Percentiles rank a stretch among this genome's conserved stretches.
phyloP scores from a whole-genome alignment of 116 monocot genomes.

The Papilionanthe hybrid region DNA sequence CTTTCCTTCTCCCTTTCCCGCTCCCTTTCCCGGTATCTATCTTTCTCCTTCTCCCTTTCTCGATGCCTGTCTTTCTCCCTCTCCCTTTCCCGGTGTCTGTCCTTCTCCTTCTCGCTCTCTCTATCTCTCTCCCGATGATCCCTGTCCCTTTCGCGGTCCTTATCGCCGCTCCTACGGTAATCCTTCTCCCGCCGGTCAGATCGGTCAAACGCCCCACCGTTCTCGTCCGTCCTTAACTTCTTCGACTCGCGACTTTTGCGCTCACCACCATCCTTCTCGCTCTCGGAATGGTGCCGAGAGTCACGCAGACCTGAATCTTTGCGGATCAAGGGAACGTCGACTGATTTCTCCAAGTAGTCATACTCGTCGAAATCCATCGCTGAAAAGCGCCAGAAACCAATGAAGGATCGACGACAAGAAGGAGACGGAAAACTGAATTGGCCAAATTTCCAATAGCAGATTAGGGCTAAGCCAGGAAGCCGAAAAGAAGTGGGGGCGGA shows the following conservation, averaged over 20 bases:
- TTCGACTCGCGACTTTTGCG: constrained; percentile 2
- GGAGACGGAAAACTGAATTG: neutral
- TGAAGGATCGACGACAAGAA: neutral
- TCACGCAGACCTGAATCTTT: constrained; percentile 9
- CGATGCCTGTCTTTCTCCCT: constrained; percentile 11
- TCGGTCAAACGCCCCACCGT: constrained; percentile 11
- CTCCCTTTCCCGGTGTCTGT: constrained; percentile 13
- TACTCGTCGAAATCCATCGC: constrained; percentile 37
- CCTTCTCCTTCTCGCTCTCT: constrained; percentile 14
- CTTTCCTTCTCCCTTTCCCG: constrained; percentile 2
- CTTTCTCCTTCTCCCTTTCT: constrained; percentile 16
- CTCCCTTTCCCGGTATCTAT: neutral
- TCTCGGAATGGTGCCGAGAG: constrained; percentile 3
- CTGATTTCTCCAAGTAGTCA: constrained; percentile 28
- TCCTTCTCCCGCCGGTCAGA: constrained; percentile 14
- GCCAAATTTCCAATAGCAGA: neutral
- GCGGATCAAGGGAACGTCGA: constrained; percentile 10
- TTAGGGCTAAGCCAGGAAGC: neutral
- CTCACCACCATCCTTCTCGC: neutral
- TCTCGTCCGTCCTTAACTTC: constrained; percentile 8
- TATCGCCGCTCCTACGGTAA: constrained; percentile 2
- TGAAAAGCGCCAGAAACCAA: neutral
- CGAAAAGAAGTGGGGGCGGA: neutral
- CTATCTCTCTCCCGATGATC: constrained; percentile 6
- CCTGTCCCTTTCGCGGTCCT: constrained; percentile 1